Percentiles rank a stretch among this genome's conserved stretches.
These are phyloP conservation scores for Podila horticola DNA, from an alignment of 192 early-diverging fungal genomes.

Conservation along the genomic window DNA sequence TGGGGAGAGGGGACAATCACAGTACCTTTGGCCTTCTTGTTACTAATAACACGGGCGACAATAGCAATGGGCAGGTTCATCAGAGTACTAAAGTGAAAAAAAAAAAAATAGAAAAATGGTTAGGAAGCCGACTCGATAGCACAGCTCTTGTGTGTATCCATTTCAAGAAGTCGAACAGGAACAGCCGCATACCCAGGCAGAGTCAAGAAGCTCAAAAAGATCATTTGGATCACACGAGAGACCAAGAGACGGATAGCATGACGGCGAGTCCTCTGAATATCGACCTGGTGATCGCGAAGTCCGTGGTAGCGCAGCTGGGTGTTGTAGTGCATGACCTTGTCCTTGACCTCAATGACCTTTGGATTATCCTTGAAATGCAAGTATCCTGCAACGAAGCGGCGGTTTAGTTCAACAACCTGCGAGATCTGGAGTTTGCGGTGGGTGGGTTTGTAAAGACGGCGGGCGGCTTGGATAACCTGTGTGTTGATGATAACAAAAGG, in stretches of 20 bases:
- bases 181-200: slow-evolving; percentile 81
- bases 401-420: slow-evolving; percentile 88
- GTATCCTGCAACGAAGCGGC: slow-evolving; percentile 90
- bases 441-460: slow-evolving; percentile 90
- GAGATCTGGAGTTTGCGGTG: slow-evolving; percentile 87
- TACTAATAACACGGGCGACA: slow-evolving; percentile 64
- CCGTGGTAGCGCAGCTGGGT: slow-evolving; percentile 91
- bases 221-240: slow-evolving; percentile 74
- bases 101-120: too few relatives aligned
- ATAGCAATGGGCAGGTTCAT: slow-evolving; percentile 66
- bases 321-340: slow-evolving; percentile 87
- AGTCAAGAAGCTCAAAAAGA: slow-evolving; percentile 78
- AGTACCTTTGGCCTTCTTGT: slow-evolving; percentile 63
- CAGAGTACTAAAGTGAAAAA: slow-evolving; percentile 49
- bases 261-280: slow-evolving; percentile 77
- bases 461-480: slow-evolving; percentile 90
- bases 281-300: slow-evolving; percentile 95
- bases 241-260: slow-evolving; percentile 74
- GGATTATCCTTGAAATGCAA: slow-evolving; percentile 84
- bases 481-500: background rate
- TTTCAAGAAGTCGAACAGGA: background rate
- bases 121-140: background rate
- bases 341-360: slow-evolving; percentile 80
- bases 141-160: background rate
- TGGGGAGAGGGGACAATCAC: too few relatives aligned